Evolutionary conservation across 768 basidiomycete species (phyloP), one percentile per base, ranked within the genome.

Genomic region (Lactifluus subvellereus): DNA sequence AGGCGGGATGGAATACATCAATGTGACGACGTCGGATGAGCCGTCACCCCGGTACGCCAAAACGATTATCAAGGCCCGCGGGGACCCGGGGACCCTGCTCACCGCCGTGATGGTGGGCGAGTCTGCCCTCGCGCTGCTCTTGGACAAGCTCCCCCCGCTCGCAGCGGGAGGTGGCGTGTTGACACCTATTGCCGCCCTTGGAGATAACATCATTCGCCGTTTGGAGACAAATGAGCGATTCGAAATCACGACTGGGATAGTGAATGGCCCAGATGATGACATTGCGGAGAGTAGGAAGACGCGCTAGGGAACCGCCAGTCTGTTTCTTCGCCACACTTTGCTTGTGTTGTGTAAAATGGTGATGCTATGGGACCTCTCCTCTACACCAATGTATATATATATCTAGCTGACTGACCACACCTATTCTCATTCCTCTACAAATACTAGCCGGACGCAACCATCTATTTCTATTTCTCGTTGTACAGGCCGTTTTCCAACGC

Each of bases 151-250:
- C 2, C 82, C 91, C 0, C 66, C 77, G 1, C 71, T 86, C 7
- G 86, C 82, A 4, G 77, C 76, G 54, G 73, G 77, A 51, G 94
- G 94, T 13, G 94, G 95, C 1, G 74, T 94, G 2, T 76, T 97
- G 54, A 98, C 95, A 2, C 87, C 94, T 0, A 83, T 87, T 73
- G 84, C 83, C 4, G 94, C 90, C 1, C 80, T 96, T 60, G 94
- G 94, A 16, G 84, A 89, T 63, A 82, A 84, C 7, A 73, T 95
- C 42, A 76, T 94, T 40, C 80, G 82, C 66, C 79, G 94, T 20
- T 72, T 97, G 65, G 79, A 82, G 62, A 76, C 74, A 22, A 83
- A 79, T 8, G 85, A 83, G 0, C 72, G 74, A 55, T 81, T 92
- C 56, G 73, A 80, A 58, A 82, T 89, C 66, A 79, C 80, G 38